Percentiles rank a stretch among this genome's conserved stretches.
These are phyloP conservation scores for Tricholomella constricta DNA, from an alignment of 768 basidiomycete species.

Conservation along the genomic window DNA sequence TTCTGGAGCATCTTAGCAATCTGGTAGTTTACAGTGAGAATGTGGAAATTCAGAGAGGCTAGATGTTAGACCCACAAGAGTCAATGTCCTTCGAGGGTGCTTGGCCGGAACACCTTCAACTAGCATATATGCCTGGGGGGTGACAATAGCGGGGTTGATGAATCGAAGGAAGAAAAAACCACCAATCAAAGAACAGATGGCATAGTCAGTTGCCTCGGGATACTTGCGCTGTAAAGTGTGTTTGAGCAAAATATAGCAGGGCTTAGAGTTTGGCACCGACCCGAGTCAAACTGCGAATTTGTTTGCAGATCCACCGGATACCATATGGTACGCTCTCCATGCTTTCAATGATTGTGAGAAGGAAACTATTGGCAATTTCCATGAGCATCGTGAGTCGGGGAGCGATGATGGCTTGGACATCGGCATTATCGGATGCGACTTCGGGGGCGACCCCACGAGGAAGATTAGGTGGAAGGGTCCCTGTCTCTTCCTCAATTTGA, in stretches of 20 bases:
- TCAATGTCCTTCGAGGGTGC: constrained; percentile 94
- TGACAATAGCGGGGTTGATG: constrained; percentile 99
- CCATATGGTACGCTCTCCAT: constrained; percentile 99
- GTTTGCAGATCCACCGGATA: constrained; percentile 99
- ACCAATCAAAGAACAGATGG: constrained; percentile 97
- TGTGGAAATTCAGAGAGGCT: not conserved
- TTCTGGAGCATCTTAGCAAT: constrained; percentile 99
- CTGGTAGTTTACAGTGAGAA: constrained; percentile 38
- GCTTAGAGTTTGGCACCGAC: constrained; percentile 47
- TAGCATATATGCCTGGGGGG: constrained; percentile 99
- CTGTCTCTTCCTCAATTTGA: constrained; percentile 98
- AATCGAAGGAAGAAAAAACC: constrained; percentile 99
- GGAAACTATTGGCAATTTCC: constrained; percentile 98
- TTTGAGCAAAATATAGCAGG: constrained; percentile 1
- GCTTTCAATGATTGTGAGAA: constrained; percentile 96
- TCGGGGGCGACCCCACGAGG: constrained; percentile 95
- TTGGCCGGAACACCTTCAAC: constrained; percentile 98
- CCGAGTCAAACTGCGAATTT: constrained; percentile 94
- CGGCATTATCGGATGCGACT: constrained; percentile 88
- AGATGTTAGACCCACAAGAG: constrained; percentile 53
- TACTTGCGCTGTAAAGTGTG: constrained; percentile 83
- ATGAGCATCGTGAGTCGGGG: constrained; percentile 98
- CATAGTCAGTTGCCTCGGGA: constrained; percentile 97
- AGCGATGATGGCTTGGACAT: constrained; percentile 97
- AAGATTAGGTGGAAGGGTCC: constrained; percentile 85